These are phyloP conservation scores for Cordyceps tenuipes DNA, from an alignment of 2,329 filamentous ascomycete genomes.

Conservation along the genomic window DNA sequence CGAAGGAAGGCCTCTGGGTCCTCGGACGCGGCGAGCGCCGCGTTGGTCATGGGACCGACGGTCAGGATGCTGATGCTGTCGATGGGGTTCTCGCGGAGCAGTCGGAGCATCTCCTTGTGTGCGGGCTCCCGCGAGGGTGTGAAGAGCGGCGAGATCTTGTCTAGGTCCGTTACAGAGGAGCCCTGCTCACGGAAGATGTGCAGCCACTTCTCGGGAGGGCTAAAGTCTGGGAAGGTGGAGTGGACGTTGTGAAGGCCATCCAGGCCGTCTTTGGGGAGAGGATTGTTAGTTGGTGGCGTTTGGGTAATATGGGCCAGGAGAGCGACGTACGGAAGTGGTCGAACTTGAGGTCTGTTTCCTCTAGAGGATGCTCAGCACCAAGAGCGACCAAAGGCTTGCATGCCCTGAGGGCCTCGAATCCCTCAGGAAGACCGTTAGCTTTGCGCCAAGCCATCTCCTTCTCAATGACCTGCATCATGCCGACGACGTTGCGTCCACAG, in stretches of 20 bases:
- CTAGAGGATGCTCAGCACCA: conserved; percentile 76
- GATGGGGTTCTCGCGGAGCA: conserved; percentile 71
- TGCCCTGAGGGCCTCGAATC: conserved; percentile 64
- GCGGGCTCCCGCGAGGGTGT: conserved; percentile 64
- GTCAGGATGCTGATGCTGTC: conserved; percentile 86
- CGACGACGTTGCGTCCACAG: conserved; percentile 81
- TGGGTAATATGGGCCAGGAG: background rate
- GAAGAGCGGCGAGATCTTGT: conserved; percentile 54
- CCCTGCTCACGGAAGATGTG: conserved; percentile 45
- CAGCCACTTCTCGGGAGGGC: conserved; percentile 66
- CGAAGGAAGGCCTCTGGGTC: conserved; percentile 85
- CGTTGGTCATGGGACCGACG: conserved; percentile 86
- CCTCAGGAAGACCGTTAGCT: conserved; percentile 54
- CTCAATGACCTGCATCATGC: conserved; percentile 85
- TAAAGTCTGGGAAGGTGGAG: conserved; percentile 63
- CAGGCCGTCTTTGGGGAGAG: conserved; percentile 48
- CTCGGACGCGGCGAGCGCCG: conserved; percentile 78
- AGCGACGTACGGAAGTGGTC: conserved; percentile 73
- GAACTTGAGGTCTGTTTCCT: conserved; percentile 70
- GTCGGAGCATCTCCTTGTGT: conserved; percentile 80
- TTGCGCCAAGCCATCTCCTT: conserved; percentile 81
- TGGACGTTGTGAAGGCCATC: conserved; percentile 75
- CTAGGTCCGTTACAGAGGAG: conserved; percentile 25
- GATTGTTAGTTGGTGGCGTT: background rate
- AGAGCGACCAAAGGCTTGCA: conserved; percentile 79